phyloP scores from a whole-genome alignment of 257 asterid genomes.

The Leonotis leonurus region DNA sequence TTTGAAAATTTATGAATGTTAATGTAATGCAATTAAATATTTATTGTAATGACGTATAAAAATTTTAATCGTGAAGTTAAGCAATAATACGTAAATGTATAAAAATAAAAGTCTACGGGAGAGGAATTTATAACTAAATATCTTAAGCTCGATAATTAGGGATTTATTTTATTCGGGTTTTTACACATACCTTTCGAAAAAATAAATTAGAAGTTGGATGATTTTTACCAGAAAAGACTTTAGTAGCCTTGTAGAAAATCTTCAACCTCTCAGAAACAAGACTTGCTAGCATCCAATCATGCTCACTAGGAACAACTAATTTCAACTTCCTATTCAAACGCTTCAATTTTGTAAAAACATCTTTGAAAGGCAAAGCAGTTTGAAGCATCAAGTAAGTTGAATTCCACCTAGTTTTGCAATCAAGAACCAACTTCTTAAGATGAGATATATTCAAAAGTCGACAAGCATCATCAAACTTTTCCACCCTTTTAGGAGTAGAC shows the following conservation, averaged over 20 bases:
- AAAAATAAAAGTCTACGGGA: too few relatives aligned
- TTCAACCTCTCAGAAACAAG: not conserved
- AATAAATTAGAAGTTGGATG: not conserved
- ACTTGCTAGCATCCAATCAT: not conserved
- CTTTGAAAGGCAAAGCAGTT: not conserved
- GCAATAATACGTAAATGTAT: too few relatives aligned
- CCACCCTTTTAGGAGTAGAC: not conserved
- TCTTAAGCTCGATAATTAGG: too few relatives aligned
- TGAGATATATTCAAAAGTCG: not conserved
- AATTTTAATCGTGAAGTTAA: too few relatives aligned
- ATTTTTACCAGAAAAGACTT: not conserved
- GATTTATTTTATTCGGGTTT: too few relatives aligned
- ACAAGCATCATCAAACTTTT: not conserved
- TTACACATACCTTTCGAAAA: not conserved
- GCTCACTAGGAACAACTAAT: not conserved
- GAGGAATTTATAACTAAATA: too few relatives aligned
- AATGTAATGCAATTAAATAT: too few relatives aligned
- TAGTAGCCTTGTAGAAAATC: not conserved
- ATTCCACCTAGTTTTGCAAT: not conserved
- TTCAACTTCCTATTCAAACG: not conserved
- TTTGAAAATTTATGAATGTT: too few relatives aligned
- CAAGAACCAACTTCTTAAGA: not conserved
- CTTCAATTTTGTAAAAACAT: not conserved
- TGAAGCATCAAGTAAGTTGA: not conserved
- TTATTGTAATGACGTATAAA: too few relatives aligned